Base-by-base conservation (phyloP, 495 filamentous ascomycete species). In the Extremus antarcticus region DNA sequence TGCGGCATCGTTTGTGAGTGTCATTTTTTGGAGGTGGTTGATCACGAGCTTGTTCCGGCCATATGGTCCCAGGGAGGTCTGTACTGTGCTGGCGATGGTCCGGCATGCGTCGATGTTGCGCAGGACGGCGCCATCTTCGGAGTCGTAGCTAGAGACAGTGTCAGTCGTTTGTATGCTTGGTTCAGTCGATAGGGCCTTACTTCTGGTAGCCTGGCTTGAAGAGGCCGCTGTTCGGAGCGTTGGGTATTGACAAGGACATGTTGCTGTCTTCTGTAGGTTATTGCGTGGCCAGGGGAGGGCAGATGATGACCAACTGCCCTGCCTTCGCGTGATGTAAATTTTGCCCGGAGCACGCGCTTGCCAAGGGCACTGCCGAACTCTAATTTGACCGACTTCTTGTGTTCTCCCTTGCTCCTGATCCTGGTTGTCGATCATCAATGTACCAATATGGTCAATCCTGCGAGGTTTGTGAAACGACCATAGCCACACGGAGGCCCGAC, bases 11-110 rank as follows among this genome's bases (percentile, higher is more conserved):
- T 89, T 95, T 55, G 94, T 99, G 55, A 99, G 78, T 58, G 95
- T 91, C 92, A 97, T 95, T 78, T 99, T 99, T 73, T 95, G 90
- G 55, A 99, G 78, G 75, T 99, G 94, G 74, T 97, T 99, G 78
- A 99, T 96, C 75, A 99, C 88, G 70, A 99, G 95, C 77, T 99
- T 99, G 77, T 97, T 99, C 71, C 94, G 87, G 66, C 94, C 94
- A 69, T 92, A 96, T 50, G 94, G 94, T 48, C 94, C 92, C 38
- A 99, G 78, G 47, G 91, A 97, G 48, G 94, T 96, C 75, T 94
- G 88, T 25, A 99, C 94, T 47, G 94, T 99, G 59, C 83, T 82
- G 15, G 94, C 82, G 70, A 99, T 97, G 43, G 94, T 88, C 63
- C 88, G 83, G 76, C 91, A 97, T 69, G 94, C 94, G 71, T 99